A percentile compares a stretch with the other conserved stretches of the same genome.
Conservation (phyloP, 2,329 filamentous ascomycete species). For the Cryphonectria nitschkei region DNA sequence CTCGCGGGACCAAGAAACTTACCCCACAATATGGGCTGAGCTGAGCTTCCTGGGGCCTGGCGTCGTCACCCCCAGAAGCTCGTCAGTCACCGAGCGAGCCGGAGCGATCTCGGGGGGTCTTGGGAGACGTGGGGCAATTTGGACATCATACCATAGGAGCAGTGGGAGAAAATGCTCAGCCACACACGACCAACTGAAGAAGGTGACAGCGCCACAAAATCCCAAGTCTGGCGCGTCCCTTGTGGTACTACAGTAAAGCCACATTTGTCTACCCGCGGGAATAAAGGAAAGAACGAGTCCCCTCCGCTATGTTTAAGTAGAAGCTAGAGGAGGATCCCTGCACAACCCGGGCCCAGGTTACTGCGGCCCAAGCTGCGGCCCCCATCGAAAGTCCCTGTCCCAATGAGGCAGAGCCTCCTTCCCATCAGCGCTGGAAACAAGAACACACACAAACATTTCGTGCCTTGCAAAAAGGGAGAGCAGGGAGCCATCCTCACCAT, state of each 20-base stretch:
- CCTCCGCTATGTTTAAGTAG: not conserved
- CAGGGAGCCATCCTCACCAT: not conserved
- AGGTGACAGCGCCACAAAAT: not conserved
- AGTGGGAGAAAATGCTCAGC: not conserved
- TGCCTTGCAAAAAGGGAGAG: not conserved
- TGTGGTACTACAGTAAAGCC: not conserved
- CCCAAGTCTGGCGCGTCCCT: too few relatives aligned
- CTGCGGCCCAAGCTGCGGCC: not conserved
- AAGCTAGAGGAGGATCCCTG: too few relatives aligned
- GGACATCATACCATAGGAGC: too few relatives aligned
- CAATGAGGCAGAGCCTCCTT: not conserved
- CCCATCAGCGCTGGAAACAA: not conserved
- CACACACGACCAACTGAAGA: not conserved
- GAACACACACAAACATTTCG: not conserved
- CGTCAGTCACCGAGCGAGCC: not conserved
- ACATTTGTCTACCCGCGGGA: not conserved
- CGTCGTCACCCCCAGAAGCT: not conserved
- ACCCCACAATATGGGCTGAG: constrained; percentile 1
- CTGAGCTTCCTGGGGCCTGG: not conserved
- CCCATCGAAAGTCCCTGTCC: not conserved
- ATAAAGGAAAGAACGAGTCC: not conserved
- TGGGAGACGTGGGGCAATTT: not conserved
- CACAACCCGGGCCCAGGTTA: not conserved
- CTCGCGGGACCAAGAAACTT: not conserved
- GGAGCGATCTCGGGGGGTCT: not conserved